phyloP scores from a whole-genome alignment of 495 filamentous ascomycete genomes.

The Aspergillus panamensis region DNA sequence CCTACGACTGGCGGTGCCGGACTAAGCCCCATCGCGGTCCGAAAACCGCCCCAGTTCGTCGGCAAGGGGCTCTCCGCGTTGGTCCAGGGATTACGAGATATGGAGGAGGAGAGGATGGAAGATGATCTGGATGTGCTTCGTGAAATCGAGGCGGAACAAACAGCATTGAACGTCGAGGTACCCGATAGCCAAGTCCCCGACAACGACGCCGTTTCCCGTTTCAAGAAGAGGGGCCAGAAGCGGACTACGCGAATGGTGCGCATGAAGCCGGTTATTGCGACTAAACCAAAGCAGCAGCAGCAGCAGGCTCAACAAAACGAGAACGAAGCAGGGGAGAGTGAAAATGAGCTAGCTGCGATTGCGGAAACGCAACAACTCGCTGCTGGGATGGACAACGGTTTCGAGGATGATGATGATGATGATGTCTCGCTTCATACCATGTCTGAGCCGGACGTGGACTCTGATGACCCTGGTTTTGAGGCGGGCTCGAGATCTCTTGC shows the following conservation, averaged over 20 bases:
- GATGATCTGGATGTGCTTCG: constrained; percentile 80
- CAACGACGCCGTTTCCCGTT: constrained; percentile 54
- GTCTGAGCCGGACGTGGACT: constrained; percentile 35
- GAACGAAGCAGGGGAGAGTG: constrained; percentile 23
- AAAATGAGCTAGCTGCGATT: constrained; percentile 32
- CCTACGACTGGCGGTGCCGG: constrained; percentile 19
- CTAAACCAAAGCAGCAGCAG: constrained; percentile 32
- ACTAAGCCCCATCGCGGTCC: constrained; percentile 46
- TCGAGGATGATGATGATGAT: constrained; percentile 27
- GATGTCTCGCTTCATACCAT: constrained; percentile 34
- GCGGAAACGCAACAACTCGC: constrained; percentile 34
- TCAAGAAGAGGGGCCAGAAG: constrained; percentile 93
- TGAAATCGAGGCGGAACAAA: constrained; percentile 67
- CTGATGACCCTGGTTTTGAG: constrained; percentile 32
- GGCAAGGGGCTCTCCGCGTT: constrained; percentile 74
- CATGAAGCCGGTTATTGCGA: constrained; percentile 56
- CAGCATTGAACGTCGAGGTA: constrained; percentile 44
- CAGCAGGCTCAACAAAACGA: constrained; percentile 18
- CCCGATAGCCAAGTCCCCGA: constrained; percentile 58
- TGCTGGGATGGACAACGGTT: constrained; percentile 7
- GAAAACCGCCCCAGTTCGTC: constrained; percentile 60
- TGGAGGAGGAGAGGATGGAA: constrained; percentile 72
- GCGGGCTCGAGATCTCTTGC: constrained; percentile 24
- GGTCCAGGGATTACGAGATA: constrained; percentile 69
- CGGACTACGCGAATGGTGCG: constrained; percentile 74